phyloP scores from a whole-genome alignment of 2,329 filamentous ascomycete genomes.

The Apiospora marii region DNA sequence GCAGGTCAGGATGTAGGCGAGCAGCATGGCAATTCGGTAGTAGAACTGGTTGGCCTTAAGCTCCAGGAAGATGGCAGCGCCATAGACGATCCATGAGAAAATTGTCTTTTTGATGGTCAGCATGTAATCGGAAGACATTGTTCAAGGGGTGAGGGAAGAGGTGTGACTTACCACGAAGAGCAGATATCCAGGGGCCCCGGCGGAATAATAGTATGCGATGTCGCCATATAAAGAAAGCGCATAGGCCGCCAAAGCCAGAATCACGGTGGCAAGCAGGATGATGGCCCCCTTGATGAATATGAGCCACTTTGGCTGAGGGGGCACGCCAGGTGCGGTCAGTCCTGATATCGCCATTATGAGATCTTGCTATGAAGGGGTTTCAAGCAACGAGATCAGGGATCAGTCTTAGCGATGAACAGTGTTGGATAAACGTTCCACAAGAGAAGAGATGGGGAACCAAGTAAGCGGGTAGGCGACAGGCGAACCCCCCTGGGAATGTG shows the following conservation, averaged over 20 bases:
- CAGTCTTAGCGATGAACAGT: background rate
- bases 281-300: conserved; percentile 48
- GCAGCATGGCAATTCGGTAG: conserved; percentile 47
- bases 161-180: conserved; percentile 54
- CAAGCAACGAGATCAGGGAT: background rate
- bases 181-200: conserved; percentile 51
- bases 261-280: conserved; percentile 48
- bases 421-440: background rate
- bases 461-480: background rate
- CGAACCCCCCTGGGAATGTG: background rate
- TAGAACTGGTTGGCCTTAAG: conserved; percentile 47
- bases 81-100: conserved; percentile 51
- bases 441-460: background rate
- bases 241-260: conserved; percentile 51
- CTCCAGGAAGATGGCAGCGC: conserved; percentile 47
- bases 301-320: conserved; percentile 46
- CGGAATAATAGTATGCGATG: conserved; percentile 36
- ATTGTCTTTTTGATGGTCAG: conserved; percentile 43
- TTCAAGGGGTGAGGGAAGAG: conserved; percentile 36
- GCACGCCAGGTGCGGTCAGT: conserved; percentile 47
- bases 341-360: conserved; percentile 38
- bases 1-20: conserved; percentile 45
- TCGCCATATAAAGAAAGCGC: conserved; percentile 45
- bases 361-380: background rate
- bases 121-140: conserved; percentile 26